Conservation (phyloP, 106 monocot species). For the Vanilla planifolia region DNA sequence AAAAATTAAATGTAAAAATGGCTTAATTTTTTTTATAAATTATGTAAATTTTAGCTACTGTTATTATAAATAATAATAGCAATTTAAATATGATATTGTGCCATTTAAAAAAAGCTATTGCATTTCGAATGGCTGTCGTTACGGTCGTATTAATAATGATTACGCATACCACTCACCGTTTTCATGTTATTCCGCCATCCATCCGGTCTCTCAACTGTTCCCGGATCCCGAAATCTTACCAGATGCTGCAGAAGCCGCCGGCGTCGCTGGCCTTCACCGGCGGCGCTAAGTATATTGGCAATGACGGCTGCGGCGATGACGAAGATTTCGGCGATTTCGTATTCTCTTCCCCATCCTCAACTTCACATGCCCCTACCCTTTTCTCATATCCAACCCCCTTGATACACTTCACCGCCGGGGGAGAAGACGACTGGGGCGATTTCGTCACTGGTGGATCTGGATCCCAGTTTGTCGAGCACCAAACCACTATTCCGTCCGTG, state of each 20-base stretch:
- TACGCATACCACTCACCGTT: no score
- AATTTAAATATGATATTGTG: no score
- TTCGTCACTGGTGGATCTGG: neutral
- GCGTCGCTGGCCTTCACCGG: neutral
- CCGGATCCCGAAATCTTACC: neutral
- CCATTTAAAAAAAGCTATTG: no score
- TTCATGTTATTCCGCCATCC: no score
- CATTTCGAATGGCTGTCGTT: no score
- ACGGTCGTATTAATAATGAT: no score
- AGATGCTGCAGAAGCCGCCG: neutral
- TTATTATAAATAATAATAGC: no score
- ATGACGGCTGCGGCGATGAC: neutral
- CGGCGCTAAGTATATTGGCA: neutral
- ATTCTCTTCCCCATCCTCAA: neutral
- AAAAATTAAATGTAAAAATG: no score
- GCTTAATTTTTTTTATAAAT: no score
- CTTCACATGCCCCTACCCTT: neutral
- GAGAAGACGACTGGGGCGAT: constrained; percentile 1
- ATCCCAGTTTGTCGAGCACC: neutral
- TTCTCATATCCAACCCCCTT: neutral
- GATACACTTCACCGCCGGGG: neutral
- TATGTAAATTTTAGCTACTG: no score
- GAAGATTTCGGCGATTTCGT: constrained; percentile 12
- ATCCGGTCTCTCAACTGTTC: no score
- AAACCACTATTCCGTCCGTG: neutral